Evolutionary conservation across 441 rosid genomes (phyloP), one percentile per base, ranked within the genome.

Genomic region (Rhodomyrtus psidioides): DNA sequence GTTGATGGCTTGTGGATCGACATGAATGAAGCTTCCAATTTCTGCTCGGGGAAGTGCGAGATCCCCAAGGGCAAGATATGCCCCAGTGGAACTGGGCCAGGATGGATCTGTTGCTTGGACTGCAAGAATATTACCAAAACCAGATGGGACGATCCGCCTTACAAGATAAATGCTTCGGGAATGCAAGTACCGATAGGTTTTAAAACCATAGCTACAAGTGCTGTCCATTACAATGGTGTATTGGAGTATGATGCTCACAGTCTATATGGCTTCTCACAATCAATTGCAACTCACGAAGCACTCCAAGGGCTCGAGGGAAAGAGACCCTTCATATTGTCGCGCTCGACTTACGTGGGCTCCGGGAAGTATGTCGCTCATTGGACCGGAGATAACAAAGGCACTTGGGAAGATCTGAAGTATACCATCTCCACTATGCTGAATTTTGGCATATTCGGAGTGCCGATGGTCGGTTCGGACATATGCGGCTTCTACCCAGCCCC

Each of bases 401-500:
- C 96, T 12, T 97, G 99, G 99, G 92, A 97, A 46, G 90, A 96
- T 92, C 88, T 97, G 87, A 95, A 86, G 91, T 95, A 94, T 65
- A 96, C 99, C 51, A 96, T 97, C 83, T 93, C 98, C 30, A 96
- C 99, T 0, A 91, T 96, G 97, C 85, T 97, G 87, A 97, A 96
- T 82, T 97, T 97, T 24, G 99, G 99, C 53, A 90, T 97, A 51
- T 97, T 97, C 26, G 98, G 99, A 19, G 95, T 97, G 86, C 97
- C 99, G 2, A 97, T 97, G 99, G 99, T 97, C 82, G 99, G 99
- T 60, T 90, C 99, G 7, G 98, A 97, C 84, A 97, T 97, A 55
- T 97, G 99, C 76, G 99, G 99, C 6, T 95, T 97, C 91, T 97
- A 94, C 89, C 98, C 99, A 30, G 92, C 91, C 62, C 96, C 98